Percentiles rank a stretch among this genome's conserved stretches.
Evolutionary conservation across 306 rosid species (phyloP).

Genomic region (Comarum palustre): DNA sequence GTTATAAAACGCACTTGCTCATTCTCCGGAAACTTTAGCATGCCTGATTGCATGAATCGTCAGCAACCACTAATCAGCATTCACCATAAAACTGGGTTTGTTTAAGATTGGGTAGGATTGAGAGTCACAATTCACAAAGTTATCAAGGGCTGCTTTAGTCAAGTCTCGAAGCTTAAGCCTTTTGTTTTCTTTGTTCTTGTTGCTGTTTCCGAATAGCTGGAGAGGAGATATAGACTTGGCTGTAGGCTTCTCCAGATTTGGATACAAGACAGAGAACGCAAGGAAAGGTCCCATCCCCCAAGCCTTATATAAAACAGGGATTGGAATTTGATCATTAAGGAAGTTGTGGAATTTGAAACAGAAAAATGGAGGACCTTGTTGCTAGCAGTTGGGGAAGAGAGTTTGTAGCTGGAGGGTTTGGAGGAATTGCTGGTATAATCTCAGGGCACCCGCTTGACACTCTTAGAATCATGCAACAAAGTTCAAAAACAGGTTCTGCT

Average conservation of each 20-base stretch:
- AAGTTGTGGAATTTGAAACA: neutral
- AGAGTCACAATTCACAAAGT: slow-evolving; percentile 5
- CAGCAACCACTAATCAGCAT: neutral
- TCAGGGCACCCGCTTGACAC: slow-evolving; percentile 88
- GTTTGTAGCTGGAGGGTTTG: slow-evolving; percentile 87
- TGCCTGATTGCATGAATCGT: neutral
- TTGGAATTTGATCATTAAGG: neutral
- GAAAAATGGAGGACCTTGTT: slow-evolving; percentile 57
- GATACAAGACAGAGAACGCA: neutral
- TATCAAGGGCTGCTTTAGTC: neutral
- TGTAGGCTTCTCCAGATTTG: slow-evolving; percentile 7
- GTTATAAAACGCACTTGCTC: neutral
- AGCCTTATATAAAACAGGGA: slow-evolving; percentile 16
- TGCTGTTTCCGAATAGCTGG: neutral
- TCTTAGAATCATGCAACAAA: slow-evolving; percentile 57
- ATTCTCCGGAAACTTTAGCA: neutral
- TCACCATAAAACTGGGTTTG: neutral
- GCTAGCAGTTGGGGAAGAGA: slow-evolving; percentile 78
- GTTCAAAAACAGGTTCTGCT: slow-evolving; percentile 53
- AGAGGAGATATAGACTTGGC: neutral
- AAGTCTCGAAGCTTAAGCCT: neutral
- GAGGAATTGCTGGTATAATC: slow-evolving; percentile 77
- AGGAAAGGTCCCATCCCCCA: neutral
- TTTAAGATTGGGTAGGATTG: neutral
- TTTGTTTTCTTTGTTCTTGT: neutral